phyloP scores from a whole-genome alignment of 2,329 filamentous ascomycete species.

The Scopulariopsis brevicaulis region DNA sequence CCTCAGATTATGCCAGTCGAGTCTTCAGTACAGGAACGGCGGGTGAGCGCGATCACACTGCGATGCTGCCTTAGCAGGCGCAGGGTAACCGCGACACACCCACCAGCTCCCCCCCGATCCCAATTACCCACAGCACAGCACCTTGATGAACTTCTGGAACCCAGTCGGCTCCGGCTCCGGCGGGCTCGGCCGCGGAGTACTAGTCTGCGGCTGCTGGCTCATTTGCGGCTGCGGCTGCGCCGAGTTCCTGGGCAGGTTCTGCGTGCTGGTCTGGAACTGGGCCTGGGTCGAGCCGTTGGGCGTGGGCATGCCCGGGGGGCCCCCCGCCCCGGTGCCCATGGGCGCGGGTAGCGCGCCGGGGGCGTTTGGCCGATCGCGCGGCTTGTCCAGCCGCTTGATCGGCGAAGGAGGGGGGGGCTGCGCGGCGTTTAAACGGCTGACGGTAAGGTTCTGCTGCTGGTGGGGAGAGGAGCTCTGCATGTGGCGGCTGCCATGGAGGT shows the following conservation, averaged over 20 bases:
- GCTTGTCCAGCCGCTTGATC: conserved; percentile 70
- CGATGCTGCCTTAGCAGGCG: neutral
- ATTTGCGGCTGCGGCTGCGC: conserved; percentile 49
- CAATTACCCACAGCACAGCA: conserved; percentile 71
- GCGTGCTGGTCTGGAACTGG: conserved; percentile 92
- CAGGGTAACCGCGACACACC: neutral
- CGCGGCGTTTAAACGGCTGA: conserved; percentile 86
- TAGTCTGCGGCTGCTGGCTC: conserved; percentile 35
- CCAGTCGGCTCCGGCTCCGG: conserved; percentile 61
- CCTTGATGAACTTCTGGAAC: conserved; percentile 87
- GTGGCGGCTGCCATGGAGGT: conserved; percentile 65
- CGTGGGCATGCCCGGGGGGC: conserved; percentile 65
- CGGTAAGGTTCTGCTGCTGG: conserved; percentile 55
- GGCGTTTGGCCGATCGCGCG: conserved; percentile 64
- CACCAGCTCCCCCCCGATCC: neutral
- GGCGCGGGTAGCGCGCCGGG: conserved; percentile 63
- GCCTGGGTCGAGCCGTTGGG: conserved; percentile 87
- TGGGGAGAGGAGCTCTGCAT: conserved; percentile 54
- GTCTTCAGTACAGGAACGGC: neutral
- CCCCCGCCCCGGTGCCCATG: conserved; percentile 65
- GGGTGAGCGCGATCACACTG: neutral
- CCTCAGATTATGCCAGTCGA: neutral
- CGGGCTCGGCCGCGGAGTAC: conserved; percentile 18
- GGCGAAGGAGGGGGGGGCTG: conserved; percentile 81
- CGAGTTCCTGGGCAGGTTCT: conserved; percentile 64